Base-by-base conservation (phyloP, 768 basidiomycete genomes). In the Pisolithus albus region DNA sequence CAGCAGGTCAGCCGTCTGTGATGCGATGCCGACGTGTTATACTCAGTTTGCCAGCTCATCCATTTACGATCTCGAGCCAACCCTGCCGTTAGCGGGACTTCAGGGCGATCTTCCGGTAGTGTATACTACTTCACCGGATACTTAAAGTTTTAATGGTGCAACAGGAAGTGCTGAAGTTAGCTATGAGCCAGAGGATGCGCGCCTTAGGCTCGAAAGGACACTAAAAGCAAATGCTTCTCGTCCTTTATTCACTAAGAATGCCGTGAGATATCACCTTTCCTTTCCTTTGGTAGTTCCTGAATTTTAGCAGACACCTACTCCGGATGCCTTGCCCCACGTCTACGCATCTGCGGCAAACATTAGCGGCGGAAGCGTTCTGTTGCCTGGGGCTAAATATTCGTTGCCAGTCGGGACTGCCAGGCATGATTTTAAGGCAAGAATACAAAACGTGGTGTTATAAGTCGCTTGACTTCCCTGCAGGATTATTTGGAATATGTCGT, bases 401-500 rank as follows among this genome's bases (percentile, higher is more conserved):
- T 68, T 98, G 46, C 96, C 96, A 1, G 54, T 89, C 1, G 96
- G 92, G 1, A 97, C 94, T 2, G 75, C 75, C 18, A 75, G 89
- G 24, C 68, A 78, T 15, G 74, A 79, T 47, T 62, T 78, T 41
- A 88, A 93, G 62, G 93, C 93, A 55, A 47, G 71, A 54, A 18
- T 47, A 42, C 32, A 7, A 34, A 24, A 13, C 24, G 46, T 21
- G 15, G 52, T 53, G 21, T 37, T 32, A 49, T 46, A 32, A 42
- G 9, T 28, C 18, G 5, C 18, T 48, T 52, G 55, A 48, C 60
- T 52, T 49, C 24, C 49, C n/a, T 51, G 16, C 56, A 94, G 92
- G 80, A 84, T 42, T 91, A 84, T 61, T 88, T 95, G 66, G 94
- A 97, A 73, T 88, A 96, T 16, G 76, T 82, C 21, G 76, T 98